Evolutionary conservation across 306 rosid genomes (phyloP).

Genomic region (Purshia tridentata): DNA sequence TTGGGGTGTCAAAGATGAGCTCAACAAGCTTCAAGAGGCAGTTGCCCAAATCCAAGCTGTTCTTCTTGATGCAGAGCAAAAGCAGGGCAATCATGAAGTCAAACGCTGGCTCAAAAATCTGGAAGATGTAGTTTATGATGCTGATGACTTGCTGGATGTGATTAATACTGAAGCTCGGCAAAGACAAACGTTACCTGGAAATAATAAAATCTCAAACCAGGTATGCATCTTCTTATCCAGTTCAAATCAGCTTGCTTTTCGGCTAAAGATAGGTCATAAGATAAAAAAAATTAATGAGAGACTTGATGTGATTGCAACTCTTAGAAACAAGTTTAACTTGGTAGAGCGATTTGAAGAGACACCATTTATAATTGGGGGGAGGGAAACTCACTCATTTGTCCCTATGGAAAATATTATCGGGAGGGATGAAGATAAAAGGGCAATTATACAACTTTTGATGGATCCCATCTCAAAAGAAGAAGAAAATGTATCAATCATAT

Average conservation of each 20-base stretch:
- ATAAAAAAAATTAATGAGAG: conserved; percentile 12
- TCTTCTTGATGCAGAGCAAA: conserved; percentile 30
- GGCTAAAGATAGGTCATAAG: conserved; percentile 18
- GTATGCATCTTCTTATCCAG: too few species aligned
- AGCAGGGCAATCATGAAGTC: conserved; percentile 14
- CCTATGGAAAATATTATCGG: neutral
- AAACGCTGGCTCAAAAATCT: conserved; percentile 28
- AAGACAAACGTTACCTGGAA: conserved; percentile 12
- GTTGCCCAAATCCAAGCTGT: conserved; percentile 13
- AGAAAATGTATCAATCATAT: neutral
- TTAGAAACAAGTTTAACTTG: conserved; percentile 8
- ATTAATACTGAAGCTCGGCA: conserved; percentile 19
- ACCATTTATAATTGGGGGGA: neutral
- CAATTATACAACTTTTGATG: neutral
- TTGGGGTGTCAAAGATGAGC: conserved; percentile 7
- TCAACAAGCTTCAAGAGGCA: neutral
- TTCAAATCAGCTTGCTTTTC: too few species aligned
- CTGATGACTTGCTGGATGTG: conserved; percentile 32
- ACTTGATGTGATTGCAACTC: conserved; percentile 11
- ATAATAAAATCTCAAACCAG: neutral
- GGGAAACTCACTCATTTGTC: conserved; percentile 5
- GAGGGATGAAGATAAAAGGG: neutral
- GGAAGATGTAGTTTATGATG: conserved; percentile 19
- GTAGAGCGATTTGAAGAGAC: neutral
- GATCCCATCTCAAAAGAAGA: neutral